phyloP scores from a whole-genome alignment of 192 early-diverging fungal genomes.

The Coemansia sp. region DNA sequence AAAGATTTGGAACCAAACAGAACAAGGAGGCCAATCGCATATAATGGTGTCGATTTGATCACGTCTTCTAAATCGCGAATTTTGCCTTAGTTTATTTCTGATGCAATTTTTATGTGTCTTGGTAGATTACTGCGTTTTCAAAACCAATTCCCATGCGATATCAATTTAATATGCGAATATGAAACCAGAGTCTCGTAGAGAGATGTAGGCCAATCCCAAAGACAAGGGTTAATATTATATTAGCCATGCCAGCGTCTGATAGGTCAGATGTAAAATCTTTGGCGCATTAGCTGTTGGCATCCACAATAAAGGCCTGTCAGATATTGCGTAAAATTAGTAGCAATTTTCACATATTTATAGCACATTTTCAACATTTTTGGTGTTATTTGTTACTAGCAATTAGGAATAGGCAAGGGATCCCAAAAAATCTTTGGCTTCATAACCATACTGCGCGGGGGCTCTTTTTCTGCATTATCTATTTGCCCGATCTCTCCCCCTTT shows the following conservation, averaged over 20 bases:
- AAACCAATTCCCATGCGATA: no score
- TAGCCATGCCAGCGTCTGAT: no score
- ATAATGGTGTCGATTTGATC: neutral
- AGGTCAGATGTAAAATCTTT: neutral
- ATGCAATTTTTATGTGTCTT: neutral
- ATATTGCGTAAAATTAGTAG: slow-evolving; percentile 5
- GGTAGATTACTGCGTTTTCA: neutral
- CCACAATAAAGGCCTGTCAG: slow-evolving; percentile 2
- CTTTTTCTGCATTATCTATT: slow-evolving; percentile 15
- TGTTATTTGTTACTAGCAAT: slow-evolving; percentile 23
- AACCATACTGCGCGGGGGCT: slow-evolving; percentile 17
- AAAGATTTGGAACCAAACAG: neutral
- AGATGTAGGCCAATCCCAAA: no score
- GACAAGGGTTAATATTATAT: no score
- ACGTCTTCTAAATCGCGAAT: neutral
- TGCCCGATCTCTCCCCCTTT: slow-evolving; percentile 10
- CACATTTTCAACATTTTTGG: slow-evolving; percentile 5
- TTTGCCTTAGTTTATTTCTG: neutral
- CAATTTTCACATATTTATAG: slow-evolving; percentile 7
- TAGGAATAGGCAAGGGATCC: slow-evolving; percentile 6
- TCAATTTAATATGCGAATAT: neutral
- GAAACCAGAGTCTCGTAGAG: slow-evolving; percentile 3
- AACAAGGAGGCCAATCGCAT: neutral
- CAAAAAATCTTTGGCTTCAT: slow-evolving; percentile 9
- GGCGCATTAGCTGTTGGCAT: neutral